A percentile compares a stretch with the other conserved stretches of the same genome.
These are phyloP conservation scores for Oehlia diaphana DNA, from an alignment of 192 early-diverging fungal species.

Conservation along the genomic window DNA sequence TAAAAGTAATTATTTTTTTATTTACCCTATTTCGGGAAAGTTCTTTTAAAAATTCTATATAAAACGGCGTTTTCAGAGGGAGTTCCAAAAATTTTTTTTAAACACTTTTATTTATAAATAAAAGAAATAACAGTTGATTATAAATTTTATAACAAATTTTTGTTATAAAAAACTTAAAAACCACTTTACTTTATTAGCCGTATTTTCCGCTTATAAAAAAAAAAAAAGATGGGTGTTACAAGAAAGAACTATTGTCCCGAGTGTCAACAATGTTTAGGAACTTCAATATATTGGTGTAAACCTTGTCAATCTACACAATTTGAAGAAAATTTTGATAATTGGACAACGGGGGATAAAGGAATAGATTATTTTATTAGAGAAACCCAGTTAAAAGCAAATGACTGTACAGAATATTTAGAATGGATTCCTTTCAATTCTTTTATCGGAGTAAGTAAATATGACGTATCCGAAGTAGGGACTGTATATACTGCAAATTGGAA, in stretches of 20 bases:
- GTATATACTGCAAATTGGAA: constrained; percentile 22
- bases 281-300: background rate
- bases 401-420: constrained; percentile 23
- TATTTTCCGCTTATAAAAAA: background rate
- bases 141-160: too few relatives aligned
- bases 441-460: constrained; percentile 10
- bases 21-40: too few relatives aligned
- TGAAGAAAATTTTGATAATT: constrained; percentile 26
- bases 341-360: constrained; percentile 12
- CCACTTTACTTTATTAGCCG: too few relatives aligned
- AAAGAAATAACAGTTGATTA: too few relatives aligned
- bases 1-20: too few relatives aligned
- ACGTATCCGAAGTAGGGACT: background rate
- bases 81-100: too few relatives aligned
- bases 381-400: constrained; percentile 18
- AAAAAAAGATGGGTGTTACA: background rate
- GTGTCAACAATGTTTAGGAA: background rate
- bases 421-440: constrained; percentile 17
- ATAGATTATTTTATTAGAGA: constrained; percentile 19
- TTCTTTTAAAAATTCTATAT: too few relatives aligned
- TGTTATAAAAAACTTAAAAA: too few relatives aligned
- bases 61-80: too few relatives aligned
- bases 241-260: constrained; percentile 5
- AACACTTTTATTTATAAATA: too few relatives aligned
- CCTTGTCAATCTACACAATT: constrained; percentile 11